Evolutionary conservation across 177 flowering plant genomes (phyloP).

Genomic region (Telopea speciosissima): DNA sequence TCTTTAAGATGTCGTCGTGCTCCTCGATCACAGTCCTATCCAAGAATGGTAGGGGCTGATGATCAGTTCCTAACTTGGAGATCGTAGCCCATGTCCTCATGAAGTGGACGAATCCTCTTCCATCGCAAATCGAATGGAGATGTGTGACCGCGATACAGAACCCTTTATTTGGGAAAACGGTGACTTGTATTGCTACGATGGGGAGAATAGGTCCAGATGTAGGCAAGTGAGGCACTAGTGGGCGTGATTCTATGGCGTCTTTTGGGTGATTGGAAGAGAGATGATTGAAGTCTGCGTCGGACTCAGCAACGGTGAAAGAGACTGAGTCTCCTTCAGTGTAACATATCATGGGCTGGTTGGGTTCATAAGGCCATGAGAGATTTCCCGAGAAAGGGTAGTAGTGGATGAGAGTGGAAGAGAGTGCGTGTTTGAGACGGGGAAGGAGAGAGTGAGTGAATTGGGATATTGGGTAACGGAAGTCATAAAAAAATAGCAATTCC

Average conservation of each 20-base stretch:
- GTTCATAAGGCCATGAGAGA: too few species aligned
- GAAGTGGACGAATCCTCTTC: neutral
- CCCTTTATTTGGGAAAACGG: neutral
- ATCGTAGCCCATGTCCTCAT: neutral
- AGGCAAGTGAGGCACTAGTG: neutral
- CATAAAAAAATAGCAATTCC: too few species aligned
- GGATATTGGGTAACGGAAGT: too few species aligned
- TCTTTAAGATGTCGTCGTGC: neutral
- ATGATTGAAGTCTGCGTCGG: neutral
- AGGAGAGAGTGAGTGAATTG: too few species aligned
- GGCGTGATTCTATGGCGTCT: neutral
- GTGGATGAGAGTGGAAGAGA: too few species aligned
- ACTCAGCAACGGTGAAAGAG: neutral
- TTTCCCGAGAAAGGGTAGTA: too few species aligned
- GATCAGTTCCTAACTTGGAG: neutral
- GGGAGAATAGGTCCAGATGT: neutral
- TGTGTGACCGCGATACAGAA: neutral
- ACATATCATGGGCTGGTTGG: too few species aligned
- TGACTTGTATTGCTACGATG: neutral
- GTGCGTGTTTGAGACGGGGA: too few species aligned
- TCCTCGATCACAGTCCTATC: neutral
- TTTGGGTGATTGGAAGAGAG: neutral
- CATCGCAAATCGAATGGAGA: neutral
- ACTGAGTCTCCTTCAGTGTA: neutral
- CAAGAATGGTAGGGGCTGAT: neutral